phyloP scores from a whole-genome alignment of 805 yeast species.

The Yarrowia divulgata region DNA sequence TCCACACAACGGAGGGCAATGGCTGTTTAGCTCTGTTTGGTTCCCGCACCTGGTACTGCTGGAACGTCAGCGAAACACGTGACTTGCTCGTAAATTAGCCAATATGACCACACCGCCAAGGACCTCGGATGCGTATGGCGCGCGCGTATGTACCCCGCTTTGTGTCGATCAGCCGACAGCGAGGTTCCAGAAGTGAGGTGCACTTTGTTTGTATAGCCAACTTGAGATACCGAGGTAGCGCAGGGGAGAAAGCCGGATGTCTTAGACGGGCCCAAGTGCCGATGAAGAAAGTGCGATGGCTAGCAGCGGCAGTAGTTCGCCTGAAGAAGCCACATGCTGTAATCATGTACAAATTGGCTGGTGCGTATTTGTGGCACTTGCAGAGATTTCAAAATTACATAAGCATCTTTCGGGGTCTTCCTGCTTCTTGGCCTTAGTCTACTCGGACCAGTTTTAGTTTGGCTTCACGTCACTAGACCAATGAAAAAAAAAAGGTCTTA shows the following conservation, averaged over 20 bases:
- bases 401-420: not conserved
- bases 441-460: slow-evolving; percentile 30
- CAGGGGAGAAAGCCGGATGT: not conserved
- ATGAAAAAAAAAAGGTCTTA: not conserved
- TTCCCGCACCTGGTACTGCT: too few species aligned
- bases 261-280: not conserved
- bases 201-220: not conserved
- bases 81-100: slow-evolving; percentile 29
- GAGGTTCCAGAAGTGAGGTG: slow-evolving; percentile 18
- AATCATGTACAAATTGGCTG: not conserved
- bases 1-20: too few species aligned
- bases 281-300: not conserved
- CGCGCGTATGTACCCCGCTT: slow-evolving; percentile 23
- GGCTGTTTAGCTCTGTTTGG: too few species aligned
- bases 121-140: slow-evolving; percentile 23
- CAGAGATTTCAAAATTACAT: not conserved
- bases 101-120: slow-evolving; percentile 11
- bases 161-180: slow-evolving; percentile 31
- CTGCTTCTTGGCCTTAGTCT: slow-evolving; percentile 12
- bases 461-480: slow-evolving; percentile 10
- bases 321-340: not conserved
- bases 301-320: not conserved
- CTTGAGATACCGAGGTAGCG: slow-evolving; percentile 16
- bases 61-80: not conserved
- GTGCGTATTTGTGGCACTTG: not conserved